Evolutionary conservation across 2,329 filamentous ascomycete genomes (phyloP), one percentile per base, ranked within the genome.

Genomic region (Colletotrichum costaricense): DNA sequence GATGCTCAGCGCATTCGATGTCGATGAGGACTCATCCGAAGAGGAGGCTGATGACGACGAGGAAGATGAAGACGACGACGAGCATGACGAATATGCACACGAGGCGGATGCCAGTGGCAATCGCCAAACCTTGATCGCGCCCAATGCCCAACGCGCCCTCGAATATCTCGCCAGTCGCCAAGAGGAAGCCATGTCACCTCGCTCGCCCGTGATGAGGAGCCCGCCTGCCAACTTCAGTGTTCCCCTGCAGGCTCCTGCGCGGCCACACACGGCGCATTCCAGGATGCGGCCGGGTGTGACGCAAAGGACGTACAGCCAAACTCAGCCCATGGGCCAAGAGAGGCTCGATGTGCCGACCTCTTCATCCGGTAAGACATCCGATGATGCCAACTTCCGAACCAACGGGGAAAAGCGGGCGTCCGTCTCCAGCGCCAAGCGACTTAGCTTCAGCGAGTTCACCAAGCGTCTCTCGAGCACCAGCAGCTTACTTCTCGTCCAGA

Each of bases 381-480:
- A 85, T 57, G 83, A 86, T 55, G 75, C 75, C 30, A 76, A 75
- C 42, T 77, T 78, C 67, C 79, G 78, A 66, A 73, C 80, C 57
- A 78, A 77, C 67, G 78, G 78, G 60, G 86, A 88, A 67, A 88
- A 89, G 75, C 86, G 88, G 38, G 83, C 85, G 60, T 91, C 89
- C 33, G 83, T 83, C 54, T 88, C 87, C 12, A 90, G 87, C 78
- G 82, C 83, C 59, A 91, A 91, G 82, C 85, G 88, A 73, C 85
- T 90, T 68, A 91, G 88, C 82, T 90, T 92, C 76, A 88, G 86
- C 76, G 90, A 92, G 67, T 90, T 91, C 75, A 88, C 89, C 59
- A 90, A 89, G 79, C 84, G 89, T 74, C 80, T 92, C 67, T 91
- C 89, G 76, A 91, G 88, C 79, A 91, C 89, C 64, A 91, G 88